phyloP scores from a whole-genome alignment of 495 filamentous ascomycete genomes.

The Podospora bellae-mahoneyi region DNA sequence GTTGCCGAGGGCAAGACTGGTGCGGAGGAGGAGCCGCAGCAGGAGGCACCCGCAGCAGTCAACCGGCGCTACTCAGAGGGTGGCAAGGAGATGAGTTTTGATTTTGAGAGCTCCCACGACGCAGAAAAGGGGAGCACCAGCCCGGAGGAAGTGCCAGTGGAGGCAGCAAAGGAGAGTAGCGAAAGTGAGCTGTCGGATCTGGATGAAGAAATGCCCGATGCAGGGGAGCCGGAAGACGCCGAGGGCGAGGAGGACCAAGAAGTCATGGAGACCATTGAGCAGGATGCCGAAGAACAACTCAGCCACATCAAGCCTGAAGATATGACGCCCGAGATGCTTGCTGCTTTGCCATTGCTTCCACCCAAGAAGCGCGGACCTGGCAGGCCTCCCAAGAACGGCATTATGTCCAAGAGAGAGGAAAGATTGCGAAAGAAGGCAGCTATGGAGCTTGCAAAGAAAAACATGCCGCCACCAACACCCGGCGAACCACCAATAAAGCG shows the following conservation, averaged over 20 bases:
- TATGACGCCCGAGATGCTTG: constrained; percentile 31
- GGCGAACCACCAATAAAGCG: constrained; percentile 51
- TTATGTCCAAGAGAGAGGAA: constrained; percentile 85
- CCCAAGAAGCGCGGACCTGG: constrained; percentile 78
- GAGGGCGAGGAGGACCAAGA: constrained; percentile 40
- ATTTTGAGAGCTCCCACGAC: constrained; percentile 58
- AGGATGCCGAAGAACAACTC: constrained; percentile 38
- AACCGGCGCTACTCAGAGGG: constrained; percentile 47
- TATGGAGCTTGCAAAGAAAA: constrained; percentile 48
- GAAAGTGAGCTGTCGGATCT: constrained; percentile 33
- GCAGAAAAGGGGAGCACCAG: constrained; percentile 52
- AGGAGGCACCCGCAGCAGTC: constrained; percentile 32
- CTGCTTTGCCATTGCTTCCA: constrained; percentile 37
- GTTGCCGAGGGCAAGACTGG: constrained; percentile 65
- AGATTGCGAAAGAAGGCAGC: constrained; percentile 62
- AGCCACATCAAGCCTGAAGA: constrained; percentile 32
- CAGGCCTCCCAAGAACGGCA: constrained; percentile 84
- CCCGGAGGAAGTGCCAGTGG: constrained; percentile 38
- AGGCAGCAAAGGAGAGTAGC: constrained; percentile 22
- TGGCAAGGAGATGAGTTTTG: constrained; percentile 61
- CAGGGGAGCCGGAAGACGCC: constrained; percentile 25
- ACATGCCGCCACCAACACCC: constrained; percentile 39
- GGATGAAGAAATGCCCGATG: constrained; percentile 28
- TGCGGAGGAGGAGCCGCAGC: constrained; percentile 50
- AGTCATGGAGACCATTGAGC: constrained; percentile 35